Base-by-base conservation (phyloP, 768 basidiomycete genomes). In the Psilocybe tampanensis region DNA sequence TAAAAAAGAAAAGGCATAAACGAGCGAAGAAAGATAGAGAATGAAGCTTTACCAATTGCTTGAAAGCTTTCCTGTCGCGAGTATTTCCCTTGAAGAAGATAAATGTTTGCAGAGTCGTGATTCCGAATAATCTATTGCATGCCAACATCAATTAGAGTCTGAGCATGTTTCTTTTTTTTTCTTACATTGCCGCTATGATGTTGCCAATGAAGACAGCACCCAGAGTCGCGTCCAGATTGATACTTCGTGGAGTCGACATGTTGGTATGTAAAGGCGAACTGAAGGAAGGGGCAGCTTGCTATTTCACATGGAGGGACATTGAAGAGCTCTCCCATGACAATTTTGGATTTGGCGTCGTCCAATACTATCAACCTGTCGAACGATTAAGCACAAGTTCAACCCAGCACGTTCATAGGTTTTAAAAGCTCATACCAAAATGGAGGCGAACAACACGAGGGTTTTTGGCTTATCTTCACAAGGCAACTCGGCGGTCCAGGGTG, bases 161-260 rank as follows among this genome's bases (percentile, higher is more conserved):
- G 4, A 29, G 22, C 24, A 1, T 32, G 22, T n/a, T 26, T n/a
- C 9, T 22, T 47, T 61, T 41, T 60, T n/a, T 17, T 22, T 47
- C 64, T 41, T 60, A 63, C 66, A 41, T 21, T 5, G 60, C 58
- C 13, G 64, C 60, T 15, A 62, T 58, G 9, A 63, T 53, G 48
- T 63, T 63, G 18, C 66, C 66, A 29, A 63, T 52, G 60, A 64
- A 67, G 18, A 63, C 60, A 2, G 66, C 66, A 19, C 66, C 64
- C 8, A 67, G 54, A 11, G 63, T 64, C 44, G 57, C 60, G 43
- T 63, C 54, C 19, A 67, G 60, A 49, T 68, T 56, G 44, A 70
- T 39, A 15, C 47, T 33, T 22, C 18, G 56, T 24, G 58, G 60
- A 34, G 51, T 19, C 17, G 59, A 48, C 66, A 64, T 64, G 56